phyloP scores from a whole-genome alignment of 768 basidiomycete species.

The Trichaptum fuscoviolaceum region DNA sequence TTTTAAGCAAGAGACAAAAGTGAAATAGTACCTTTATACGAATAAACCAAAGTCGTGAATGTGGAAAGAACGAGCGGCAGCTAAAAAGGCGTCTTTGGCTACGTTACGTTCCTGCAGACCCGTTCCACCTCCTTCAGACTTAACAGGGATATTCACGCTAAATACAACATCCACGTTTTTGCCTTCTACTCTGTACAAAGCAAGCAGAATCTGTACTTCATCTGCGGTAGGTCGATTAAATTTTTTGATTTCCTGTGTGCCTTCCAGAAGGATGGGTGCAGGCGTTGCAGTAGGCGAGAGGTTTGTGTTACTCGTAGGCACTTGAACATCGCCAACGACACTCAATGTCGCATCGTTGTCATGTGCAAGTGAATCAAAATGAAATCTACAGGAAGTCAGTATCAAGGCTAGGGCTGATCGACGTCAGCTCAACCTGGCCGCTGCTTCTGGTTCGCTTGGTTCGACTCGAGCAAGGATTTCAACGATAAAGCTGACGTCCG shows the following conservation, averaged over 20 bases:
- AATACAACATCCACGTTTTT: slow-evolving; percentile 80
- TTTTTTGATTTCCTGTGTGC: slow-evolving; percentile 70
- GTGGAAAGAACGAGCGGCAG: slow-evolving; percentile 50
- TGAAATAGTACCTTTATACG: slow-evolving; percentile 31
- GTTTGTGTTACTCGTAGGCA: slow-evolving; percentile 32
- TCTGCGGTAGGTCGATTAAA: slow-evolving; percentile 62
- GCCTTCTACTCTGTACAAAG: slow-evolving; percentile 68
- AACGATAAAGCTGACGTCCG: slow-evolving; percentile 69
- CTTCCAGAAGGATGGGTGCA: slow-evolving; percentile 55
- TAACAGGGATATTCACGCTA: slow-evolving; percentile 74
- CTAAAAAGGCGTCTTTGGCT: slow-evolving; percentile 42
- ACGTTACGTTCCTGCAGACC: slow-evolving; percentile 33
- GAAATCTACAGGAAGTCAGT: slow-evolving; percentile 54
- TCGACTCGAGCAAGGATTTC: slow-evolving; percentile 80
- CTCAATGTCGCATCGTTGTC: slow-evolving; percentile 72
- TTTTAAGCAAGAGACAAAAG: too few species aligned
- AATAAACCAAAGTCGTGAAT: slow-evolving; percentile 73
- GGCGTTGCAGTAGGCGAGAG: slow-evolving; percentile 45
- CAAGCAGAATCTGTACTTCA: slow-evolving; percentile 70
- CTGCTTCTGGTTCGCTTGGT: slow-evolving; percentile 46
- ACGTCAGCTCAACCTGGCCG: slow-evolving; percentile 55
- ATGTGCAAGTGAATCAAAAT: slow-evolving; percentile 85
- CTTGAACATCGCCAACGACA: slow-evolving; percentile 37
- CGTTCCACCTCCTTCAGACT: slow-evolving; percentile 38
- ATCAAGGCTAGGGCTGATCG: slow-evolving; percentile 8